Evolutionary conservation across 495 filamentous ascomycete genomes (phyloP), one percentile per base, ranked within the genome.

Genomic region (Hypoxylon crocopeplum): DNA sequence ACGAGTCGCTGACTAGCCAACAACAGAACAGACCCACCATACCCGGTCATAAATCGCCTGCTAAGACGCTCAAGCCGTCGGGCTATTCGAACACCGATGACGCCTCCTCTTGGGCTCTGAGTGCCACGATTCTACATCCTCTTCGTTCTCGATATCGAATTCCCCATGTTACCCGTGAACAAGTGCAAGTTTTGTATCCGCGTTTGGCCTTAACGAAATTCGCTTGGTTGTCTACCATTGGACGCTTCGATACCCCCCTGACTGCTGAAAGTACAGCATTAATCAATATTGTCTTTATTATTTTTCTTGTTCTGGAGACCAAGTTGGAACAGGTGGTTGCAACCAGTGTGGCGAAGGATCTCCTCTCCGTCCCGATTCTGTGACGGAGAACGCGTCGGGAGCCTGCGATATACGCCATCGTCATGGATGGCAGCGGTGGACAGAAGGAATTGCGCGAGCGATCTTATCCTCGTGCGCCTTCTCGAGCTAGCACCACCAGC

Each of bases 401-500:
- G 2, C 27, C 13, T 32, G 25, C 12, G 16, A 22, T 21, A 55
- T 46, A n/a, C n/a, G 7, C 15, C 21, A 27, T 33, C 16, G 22
- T 39, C 29, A 67, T 71, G 66, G 63, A 69, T 44, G 15, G 38
- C 30, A 56, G 5, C 24, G 45, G 42, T 33, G 27, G 45, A 7
- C 59, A 53, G 16, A 66, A 51, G 36, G 69, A 62, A 5, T 53
- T 33, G 46, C 53, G 57, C 24, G 60, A 68, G 56, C 69, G 74
- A 20, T 60, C 65, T n/a, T 74, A 66, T 16, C 56, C 68, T 42
- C 70, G 74, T 32, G 67, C 73, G 7, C 59, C 71, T 20, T 77
- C 77, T n/a, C 67, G 75, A 32, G 69, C 75, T 3, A 77, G 72
- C 61, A 74, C 68, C 2, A 64, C 62, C 32, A 72, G 76, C 39